Base-by-base conservation (phyloP, 345 rosid genomes). In the Carallia brachiata region DNA sequence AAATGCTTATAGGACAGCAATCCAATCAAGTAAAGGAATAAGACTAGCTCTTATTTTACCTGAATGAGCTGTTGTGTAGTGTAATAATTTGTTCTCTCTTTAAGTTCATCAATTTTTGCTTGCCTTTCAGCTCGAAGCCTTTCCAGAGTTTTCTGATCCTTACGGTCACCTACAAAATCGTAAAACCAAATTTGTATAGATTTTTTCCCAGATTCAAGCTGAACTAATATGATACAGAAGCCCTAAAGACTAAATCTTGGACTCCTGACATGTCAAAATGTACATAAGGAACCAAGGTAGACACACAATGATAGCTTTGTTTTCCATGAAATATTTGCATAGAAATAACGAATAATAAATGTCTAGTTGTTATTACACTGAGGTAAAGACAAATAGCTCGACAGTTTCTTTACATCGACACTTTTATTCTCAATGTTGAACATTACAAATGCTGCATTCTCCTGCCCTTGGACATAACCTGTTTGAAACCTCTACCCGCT, bases 11-110 rank as follows among this genome's bases (percentile, higher is more conserved):
- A 32, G 34, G 34, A 32, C 34, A 32, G 34, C 34, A 32, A 32
- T 32, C 34, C 34, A 32, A 32, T 32, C 34, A 32, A 32, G 34
- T 32, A 32, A 37, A 37, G 44, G 44, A 37, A 37, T 37, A 37
- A 32, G 34, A 44, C 15, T 44, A 44, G 12, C 48, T 44, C 16
- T 10, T 44, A 44, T 44, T 44, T 75, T 60, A 92, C 99, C 98
- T 95, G 94, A 83, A 95, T 95, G 76, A 95, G 90, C 75, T 89
- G 96, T 63, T 95, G 98, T 4, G 97, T 95, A 56, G 85, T 81
- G 76, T 95, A 92, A 79, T 90, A 92, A 80, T 95, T 95, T 67
- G 96, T 95, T 78, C 78, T 85, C 83, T 95, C 99, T 75, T 95
- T 95, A 72, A 95, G 96, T 78, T 90, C 99, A 66, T 95, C 88